Percentiles rank a stretch among this genome's conserved stretches.
Evolutionary conservation across 2,329 filamentous ascomycete genomes (phyloP).

Genomic region (Clarireedia sp.): DNA sequence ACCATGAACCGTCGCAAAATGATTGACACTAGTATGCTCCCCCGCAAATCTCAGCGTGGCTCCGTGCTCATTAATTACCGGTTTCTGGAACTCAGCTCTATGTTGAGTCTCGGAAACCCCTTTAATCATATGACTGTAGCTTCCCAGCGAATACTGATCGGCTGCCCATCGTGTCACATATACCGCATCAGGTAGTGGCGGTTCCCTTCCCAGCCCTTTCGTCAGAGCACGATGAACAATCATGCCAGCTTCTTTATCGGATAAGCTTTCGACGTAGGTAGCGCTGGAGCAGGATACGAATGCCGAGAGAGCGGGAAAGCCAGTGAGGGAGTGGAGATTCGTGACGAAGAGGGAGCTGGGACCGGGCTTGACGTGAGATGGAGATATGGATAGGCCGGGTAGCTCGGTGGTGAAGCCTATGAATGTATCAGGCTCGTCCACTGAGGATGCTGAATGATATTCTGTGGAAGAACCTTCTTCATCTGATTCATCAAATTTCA

Average conservation of each 20-base stretch:
- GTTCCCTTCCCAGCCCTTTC: not conserved
- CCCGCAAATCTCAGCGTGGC: not conserved
- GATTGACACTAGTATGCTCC: not conserved
- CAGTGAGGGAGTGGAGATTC: not conserved
- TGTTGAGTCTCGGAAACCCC: not conserved
- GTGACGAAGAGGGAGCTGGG: not conserved
- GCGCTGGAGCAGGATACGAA: not conserved
- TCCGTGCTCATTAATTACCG: not conserved
- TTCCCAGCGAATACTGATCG: not conserved
- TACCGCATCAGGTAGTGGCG: not conserved
- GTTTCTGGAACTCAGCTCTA: not conserved
- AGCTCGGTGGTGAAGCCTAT: not conserved
- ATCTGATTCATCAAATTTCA: not conserved
- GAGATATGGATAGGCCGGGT: not conserved
- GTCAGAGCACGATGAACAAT: constrained; percentile 1
- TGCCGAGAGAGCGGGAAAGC: not conserved
- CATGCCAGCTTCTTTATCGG: not conserved
- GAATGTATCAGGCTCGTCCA: not conserved
- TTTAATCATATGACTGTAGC: not conserved
- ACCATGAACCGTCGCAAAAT: not conserved
- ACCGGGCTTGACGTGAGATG: not conserved
- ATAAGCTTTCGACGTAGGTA: not conserved
- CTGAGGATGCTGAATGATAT: no score
- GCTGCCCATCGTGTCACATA: not conserved
- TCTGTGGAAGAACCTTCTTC: not conserved